Percentiles rank a stretch among this genome's conserved stretches.
phyloP scores from a whole-genome alignment of 176 grass and related monocot genomes.

The Phoenix roebelenii region DNA sequence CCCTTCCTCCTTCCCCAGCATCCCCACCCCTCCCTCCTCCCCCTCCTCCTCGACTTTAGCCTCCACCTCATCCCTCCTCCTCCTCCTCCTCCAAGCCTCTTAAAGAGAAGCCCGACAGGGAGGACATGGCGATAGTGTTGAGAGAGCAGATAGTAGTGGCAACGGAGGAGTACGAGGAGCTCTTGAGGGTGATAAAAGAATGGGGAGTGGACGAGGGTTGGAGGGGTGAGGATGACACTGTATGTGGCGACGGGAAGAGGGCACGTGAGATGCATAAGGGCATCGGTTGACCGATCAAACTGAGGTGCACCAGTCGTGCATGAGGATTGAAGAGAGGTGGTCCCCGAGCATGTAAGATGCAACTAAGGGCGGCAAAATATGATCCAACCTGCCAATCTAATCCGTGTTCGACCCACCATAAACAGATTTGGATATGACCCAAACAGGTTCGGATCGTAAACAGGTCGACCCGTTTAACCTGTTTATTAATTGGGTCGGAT shows the following conservation, averaged over 20 bases:
- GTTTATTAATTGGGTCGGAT: too few species aligned
- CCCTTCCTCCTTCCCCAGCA: slow-evolving; percentile 44
- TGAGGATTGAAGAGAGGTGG: too few species aligned
- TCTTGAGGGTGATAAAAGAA: slow-evolving; percentile 2
- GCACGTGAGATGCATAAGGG: slow-evolving; percentile 19
- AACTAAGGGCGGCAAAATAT: too few species aligned
- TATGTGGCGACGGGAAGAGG: slow-evolving; percentile 31
- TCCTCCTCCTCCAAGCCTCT: slow-evolving; percentile 26
- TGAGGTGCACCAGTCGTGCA: too few species aligned
- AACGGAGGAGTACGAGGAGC: slow-evolving; percentile 23
- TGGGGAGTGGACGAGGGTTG: slow-evolving; percentile 11
- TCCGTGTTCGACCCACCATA: too few species aligned
- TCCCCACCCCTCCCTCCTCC: slow-evolving; percentile 39
- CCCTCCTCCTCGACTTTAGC: slow-evolving; percentile 27
- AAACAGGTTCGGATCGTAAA: too few species aligned
- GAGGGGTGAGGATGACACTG: slow-evolving; percentile 23
- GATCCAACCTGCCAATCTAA: too few species aligned
- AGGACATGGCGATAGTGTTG: too few species aligned
- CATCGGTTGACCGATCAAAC: slow-evolving; percentile 7
- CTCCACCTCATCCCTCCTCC: slow-evolving; percentile 25
- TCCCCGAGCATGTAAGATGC: too few species aligned
- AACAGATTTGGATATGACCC: too few species aligned
- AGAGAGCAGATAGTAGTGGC: too few species aligned
- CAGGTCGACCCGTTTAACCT: too few species aligned
- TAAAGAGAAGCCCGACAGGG: not conserved